These are phyloP conservation scores for Pholiota microspora DNA, from an alignment of 768 basidiomycete species.

Conservation along the genomic window DNA sequence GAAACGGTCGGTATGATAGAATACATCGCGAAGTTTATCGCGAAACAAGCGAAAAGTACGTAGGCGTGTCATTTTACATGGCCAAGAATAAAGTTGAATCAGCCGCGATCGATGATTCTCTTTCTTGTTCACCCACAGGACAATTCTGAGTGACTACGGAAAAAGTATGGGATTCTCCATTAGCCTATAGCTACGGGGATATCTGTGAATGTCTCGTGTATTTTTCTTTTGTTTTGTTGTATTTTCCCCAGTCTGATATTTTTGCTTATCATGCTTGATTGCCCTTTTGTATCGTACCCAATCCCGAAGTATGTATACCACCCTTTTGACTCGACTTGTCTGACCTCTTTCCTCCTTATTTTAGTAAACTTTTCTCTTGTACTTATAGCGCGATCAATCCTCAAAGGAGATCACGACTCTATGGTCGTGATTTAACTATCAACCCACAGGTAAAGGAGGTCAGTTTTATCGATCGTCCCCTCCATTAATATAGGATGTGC, in stretches of 20 bases:
- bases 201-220: background rate
- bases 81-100: background rate
- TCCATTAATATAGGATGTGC: background rate
- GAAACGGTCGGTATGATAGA: constrained; percentile 66
- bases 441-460: background rate
- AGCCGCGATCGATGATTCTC: background rate
- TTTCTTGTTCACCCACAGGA: background rate
- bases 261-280: background rate
- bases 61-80: constrained; percentile 3
- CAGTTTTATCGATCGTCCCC: background rate
- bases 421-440: background rate
- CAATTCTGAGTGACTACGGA: background rate
- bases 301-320: background rate
- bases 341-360: background rate
- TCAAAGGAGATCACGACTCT: background rate
- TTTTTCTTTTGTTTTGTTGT: background rate
- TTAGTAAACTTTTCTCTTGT: background rate
- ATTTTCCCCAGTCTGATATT: background rate
- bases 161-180: background rate
- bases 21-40: constrained; percentile 69
- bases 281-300: background rate
- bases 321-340: background rate
- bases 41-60: constrained; percentile 34
- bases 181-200: background rate
- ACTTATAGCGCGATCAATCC: background rate